Conservation (phyloP, 805 yeast species). For the Suhomyces pyralidae region DNA sequence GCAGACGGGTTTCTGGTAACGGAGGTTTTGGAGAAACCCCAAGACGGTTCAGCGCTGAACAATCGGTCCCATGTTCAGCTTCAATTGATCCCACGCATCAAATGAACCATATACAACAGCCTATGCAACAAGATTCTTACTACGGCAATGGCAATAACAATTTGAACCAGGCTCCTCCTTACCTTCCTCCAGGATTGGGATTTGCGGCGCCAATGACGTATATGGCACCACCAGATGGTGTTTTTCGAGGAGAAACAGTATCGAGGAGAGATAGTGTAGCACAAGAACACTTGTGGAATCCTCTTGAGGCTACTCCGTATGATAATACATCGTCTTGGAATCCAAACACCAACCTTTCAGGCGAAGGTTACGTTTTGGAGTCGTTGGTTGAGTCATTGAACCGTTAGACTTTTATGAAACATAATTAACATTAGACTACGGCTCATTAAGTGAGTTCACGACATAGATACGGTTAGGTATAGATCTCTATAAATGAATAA, state of each 20-base stretch:
- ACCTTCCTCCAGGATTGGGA: not conserved
- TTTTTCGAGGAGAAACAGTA: not conserved
- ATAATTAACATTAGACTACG: not conserved
- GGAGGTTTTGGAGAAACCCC: not conserved
- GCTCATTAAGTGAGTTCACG: not conserved
- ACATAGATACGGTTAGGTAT: not conserved
- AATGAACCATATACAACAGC: not conserved
- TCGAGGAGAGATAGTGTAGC: conserved; percentile 4
- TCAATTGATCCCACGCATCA: not conserved
- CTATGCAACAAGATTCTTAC: not conserved
- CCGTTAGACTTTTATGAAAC: conserved; percentile 15
- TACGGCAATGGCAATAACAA: not conserved
- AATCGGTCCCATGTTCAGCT: not conserved
- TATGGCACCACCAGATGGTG: not conserved
- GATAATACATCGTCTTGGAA: not conserved
- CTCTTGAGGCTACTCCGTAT: not conserved
- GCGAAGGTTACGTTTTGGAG: conserved; percentile 32
- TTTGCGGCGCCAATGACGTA: not conserved
- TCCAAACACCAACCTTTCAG: not conserved
- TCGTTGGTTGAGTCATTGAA: conserved; percentile 42
- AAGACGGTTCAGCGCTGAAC: not conserved
- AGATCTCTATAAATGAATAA: not conserved
- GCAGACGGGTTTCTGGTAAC: not conserved
- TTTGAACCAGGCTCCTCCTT: not conserved
- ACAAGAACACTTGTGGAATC: not conserved